Conservation (phyloP, 2,329 filamentous ascomycete genomes). For the Botrytis elliptica region DNA sequence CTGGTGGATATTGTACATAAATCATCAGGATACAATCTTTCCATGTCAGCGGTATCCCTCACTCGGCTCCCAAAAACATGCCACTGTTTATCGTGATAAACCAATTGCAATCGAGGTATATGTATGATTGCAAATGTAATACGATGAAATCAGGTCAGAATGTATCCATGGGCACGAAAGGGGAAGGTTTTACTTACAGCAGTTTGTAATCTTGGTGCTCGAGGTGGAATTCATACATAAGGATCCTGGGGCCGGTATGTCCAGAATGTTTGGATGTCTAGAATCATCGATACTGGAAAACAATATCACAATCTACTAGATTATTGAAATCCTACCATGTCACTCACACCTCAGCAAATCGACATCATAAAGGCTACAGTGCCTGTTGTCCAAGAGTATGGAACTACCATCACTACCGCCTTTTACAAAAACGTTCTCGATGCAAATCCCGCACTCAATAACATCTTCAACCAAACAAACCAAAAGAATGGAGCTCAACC, state of each 20-base stretch:
- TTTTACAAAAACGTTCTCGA: conserved; percentile 71
- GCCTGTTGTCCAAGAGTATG: conserved; percentile 68
- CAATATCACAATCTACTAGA: neutral
- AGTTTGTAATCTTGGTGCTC: neutral
- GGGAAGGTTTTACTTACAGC: neutral
- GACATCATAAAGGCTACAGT: conserved; percentile 74
- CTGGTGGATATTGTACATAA: neutral
- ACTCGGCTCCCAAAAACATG: neutral
- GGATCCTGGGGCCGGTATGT: neutral
- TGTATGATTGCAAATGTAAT: neutral
- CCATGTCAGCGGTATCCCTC: neutral
- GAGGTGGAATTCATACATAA: neutral
- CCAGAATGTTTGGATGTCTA: neutral
- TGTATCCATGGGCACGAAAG: neutral
- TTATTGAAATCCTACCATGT: conserved; percentile 30
- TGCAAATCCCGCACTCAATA: conserved; percentile 63
- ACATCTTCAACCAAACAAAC: conserved; percentile 69
- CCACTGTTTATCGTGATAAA: neutral
- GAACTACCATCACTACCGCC: conserved; percentile 64
- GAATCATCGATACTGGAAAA: neutral
- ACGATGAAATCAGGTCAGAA: neutral
- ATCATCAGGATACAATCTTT: too few species aligned
- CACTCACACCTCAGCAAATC: conserved; percentile 63
- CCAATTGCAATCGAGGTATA: neutral
- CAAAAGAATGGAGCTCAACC: conserved; percentile 68